Conservation (phyloP, 371 early-diverging fungal genomes). For the Mucor mucedo region DNA sequence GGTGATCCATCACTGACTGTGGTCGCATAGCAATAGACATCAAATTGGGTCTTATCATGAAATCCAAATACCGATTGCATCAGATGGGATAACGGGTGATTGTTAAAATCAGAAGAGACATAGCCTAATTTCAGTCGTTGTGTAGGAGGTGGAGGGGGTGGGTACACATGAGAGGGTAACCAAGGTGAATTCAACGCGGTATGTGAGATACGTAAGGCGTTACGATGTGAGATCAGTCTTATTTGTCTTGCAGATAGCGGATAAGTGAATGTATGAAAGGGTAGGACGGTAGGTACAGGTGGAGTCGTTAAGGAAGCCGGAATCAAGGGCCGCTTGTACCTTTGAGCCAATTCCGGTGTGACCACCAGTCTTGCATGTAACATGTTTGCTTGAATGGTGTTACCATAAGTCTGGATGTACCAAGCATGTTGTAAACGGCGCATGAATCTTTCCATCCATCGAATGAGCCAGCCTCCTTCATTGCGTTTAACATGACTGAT, state of each 20-base stretch:
- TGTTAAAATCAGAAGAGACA: slow-evolving; percentile 91
- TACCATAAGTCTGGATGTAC: slow-evolving; percentile 61
- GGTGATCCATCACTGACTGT: slow-evolving; percentile 79
- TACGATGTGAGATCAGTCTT: slow-evolving; percentile 86
- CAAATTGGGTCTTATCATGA: slow-evolving; percentile 75
- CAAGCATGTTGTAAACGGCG: slow-evolving; percentile 69
- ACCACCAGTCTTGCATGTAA: slow-evolving; percentile 2
- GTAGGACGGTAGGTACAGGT: slow-evolving; percentile 85
- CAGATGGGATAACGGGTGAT: slow-evolving; percentile 90
- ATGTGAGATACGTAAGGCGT: slow-evolving; percentile 81
- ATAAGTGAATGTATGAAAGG: slow-evolving; percentile 95
- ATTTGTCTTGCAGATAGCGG: slow-evolving; percentile 82
- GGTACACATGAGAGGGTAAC: slow-evolving; percentile 74
- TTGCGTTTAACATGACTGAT: slow-evolving; percentile 45
- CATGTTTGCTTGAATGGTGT: neutral
- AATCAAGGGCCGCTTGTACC: slow-evolving; percentile 66
- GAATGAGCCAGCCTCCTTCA: slow-evolving; percentile 82
- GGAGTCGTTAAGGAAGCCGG: slow-evolving; percentile 65
- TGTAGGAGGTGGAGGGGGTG: slow-evolving; percentile 76
- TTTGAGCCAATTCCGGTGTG: slow-evolving; percentile 39
- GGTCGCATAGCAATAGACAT: slow-evolving; percentile 84
- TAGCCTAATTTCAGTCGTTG: slow-evolving; percentile 81
- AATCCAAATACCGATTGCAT: slow-evolving; percentile 95
- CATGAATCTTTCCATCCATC: slow-evolving; percentile 66
- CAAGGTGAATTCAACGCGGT: slow-evolving; percentile 68